Conservation (phyloP, 1,284 basidiomycete genomes). For the Tilletia caries region DNA sequence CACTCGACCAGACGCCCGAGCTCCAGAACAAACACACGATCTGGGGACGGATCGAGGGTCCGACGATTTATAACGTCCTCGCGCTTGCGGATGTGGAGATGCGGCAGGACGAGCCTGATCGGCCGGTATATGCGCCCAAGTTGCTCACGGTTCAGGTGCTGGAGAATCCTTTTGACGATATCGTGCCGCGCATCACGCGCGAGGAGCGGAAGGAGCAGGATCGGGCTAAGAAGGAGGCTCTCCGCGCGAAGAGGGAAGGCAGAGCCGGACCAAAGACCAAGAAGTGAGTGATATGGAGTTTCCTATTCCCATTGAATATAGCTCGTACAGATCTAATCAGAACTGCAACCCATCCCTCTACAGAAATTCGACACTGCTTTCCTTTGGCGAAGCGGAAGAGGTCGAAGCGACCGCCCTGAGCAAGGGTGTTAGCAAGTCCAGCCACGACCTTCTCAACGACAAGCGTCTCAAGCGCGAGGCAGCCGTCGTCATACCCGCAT, state of each 20-base stretch:
- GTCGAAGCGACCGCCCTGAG: conserved; percentile 7
- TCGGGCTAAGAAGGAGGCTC: conserved; percentile 70
- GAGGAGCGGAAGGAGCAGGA: conserved; percentile 80
- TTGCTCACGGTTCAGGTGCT: conserved; percentile 77
- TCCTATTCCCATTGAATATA: too few species aligned
- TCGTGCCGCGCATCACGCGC: conserved; percentile 91
- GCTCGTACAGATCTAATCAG: too few species aligned
- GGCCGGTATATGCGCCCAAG: conserved; percentile 84
- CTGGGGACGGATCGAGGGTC: conserved; percentile 39
- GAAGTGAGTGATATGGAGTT: conserved; percentile 29
- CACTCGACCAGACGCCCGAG: conserved; percentile 48
- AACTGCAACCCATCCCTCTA: too few species aligned
- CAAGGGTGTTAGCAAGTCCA: conserved; percentile 39
- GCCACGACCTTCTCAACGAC: conserved; percentile 43
- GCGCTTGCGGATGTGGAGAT: conserved; percentile 80
- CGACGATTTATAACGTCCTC: conserved; percentile 55
- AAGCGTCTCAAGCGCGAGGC: conserved; percentile 26
- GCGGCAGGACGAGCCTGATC: conserved; percentile 62
- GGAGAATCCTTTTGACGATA: conserved; percentile 91
- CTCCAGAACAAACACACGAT: conserved; percentile 49
- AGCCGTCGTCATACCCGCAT: neutral
- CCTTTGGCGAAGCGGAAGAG: conserved; percentile 45
- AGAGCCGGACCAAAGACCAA: conserved; percentile 24
- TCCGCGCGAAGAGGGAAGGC: conserved; percentile 65
- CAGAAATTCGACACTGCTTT: conserved; percentile 37